These are phyloP conservation scores for Boletus rubropictus DNA, from an alignment of 768 basidiomycete species.

Conservation along the genomic window DNA sequence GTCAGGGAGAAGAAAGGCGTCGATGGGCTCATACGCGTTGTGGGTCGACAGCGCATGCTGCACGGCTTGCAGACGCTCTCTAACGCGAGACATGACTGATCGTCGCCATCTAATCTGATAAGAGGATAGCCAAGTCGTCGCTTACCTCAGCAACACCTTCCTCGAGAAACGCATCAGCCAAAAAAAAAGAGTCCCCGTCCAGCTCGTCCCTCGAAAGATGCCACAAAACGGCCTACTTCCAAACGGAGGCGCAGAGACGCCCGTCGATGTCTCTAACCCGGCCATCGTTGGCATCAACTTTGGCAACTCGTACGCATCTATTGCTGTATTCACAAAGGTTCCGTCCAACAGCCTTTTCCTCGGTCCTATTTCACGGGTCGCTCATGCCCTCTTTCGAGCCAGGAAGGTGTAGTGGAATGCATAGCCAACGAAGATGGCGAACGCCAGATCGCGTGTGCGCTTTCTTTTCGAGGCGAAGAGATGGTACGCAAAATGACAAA, in stretches of 20 bases:
- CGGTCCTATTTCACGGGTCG: neutral
- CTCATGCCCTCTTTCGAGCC: neutral
- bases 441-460: slow-evolving; percentile 92
- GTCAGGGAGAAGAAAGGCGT: slow-evolving; percentile 14
- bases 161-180: neutral
- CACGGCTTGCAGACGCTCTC: slow-evolving; percentile 9
- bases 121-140: neutral
- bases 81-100: slow-evolving; percentile 6
- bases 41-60: slow-evolving; percentile 6
- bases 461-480: slow-evolving; percentile 89
- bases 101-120: slow-evolving; percentile 12
- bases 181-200: neutral
- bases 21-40: neutral
- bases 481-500: slow-evolving; percentile 49
- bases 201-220: slow-evolving; percentile 24
- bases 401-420: slow-evolving; percentile 91
- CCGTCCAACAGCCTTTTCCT: slow-evolving; percentile 14
- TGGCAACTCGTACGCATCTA: slow-evolving; percentile 91
- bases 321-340: slow-evolving; percentile 95
- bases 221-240: slow-evolving; percentile 36
- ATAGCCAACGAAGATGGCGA: slow-evolving; percentile 99
- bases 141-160: slow-evolving; percentile 10
- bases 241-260: slow-evolving; percentile 49
- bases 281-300: slow-evolving; percentile 92
- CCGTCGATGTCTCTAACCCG: slow-evolving; percentile 35